Evolutionary conservation across 225 moss, liverwort and hornwort genomes (phyloP).

Genomic region (Marchantia polymorpha): DNA sequence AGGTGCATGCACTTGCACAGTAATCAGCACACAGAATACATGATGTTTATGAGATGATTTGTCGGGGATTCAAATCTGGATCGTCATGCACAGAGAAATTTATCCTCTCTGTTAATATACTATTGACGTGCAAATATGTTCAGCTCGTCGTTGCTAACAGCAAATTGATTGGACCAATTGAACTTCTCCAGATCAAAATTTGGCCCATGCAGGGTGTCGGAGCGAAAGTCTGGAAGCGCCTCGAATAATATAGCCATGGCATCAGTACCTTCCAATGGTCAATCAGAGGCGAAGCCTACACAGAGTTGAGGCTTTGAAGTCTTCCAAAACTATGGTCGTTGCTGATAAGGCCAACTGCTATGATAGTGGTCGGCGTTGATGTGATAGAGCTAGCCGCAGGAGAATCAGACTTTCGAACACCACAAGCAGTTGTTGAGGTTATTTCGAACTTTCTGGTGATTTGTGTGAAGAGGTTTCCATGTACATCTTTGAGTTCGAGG

Average conservation of each 20-base stretch:
- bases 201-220: slow-evolving; percentile 13
- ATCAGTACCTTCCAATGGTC: slow-evolving; percentile 37
- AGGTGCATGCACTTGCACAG: slow-evolving; percentile 17
- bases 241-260: slow-evolving; percentile 34
- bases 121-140: background rate
- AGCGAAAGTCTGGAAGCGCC: background rate
- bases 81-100: too few relatives aligned
- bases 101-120: background rate
- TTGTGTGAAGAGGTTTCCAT: background rate
- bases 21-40: too few relatives aligned
- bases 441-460: background rate
- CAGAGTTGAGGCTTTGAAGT: slow-evolving; percentile 76
- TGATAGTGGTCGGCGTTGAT: slow-evolving; percentile 81
- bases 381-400: slow-evolving; percentile 93
- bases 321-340: slow-evolving; percentile 91
- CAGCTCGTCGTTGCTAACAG: too few relatives aligned
- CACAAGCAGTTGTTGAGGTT: slow-evolving; percentile 60
- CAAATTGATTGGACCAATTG: too few relatives aligned
- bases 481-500: background rate
- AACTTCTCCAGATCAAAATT: background rate
- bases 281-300: slow-evolving; percentile 23
- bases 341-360: slow-evolving; percentile 82
- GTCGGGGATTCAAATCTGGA: too few relatives aligned
- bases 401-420: slow-evolving; percentile 93
- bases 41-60: too few relatives aligned